Evolutionary conservation across 2,329 filamentous ascomycete species (phyloP), one percentile per base, ranked within the genome.

Genomic region (Metarhizium humberi): DNA sequence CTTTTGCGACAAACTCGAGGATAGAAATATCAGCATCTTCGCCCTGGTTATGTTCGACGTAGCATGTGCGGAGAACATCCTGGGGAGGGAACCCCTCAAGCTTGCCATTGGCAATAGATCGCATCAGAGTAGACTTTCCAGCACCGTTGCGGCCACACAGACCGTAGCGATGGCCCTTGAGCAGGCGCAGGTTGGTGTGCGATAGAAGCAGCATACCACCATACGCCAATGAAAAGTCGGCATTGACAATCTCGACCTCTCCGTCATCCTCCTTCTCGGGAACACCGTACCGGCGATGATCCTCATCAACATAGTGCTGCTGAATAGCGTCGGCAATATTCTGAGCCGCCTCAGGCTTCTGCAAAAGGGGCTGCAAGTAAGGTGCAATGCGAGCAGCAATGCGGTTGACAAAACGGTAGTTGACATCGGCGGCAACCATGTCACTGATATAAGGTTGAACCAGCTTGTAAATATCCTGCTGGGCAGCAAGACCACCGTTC

Each of bases 91-190:
- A 99, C 8, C 94, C 94, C 73, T 99, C 94, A 3, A 99, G 81
- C 79, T 99, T 99, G 67, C 92, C 92, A 57, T 87, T 87, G 52
- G 94, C 89, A 65, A 99, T 99, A 70, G 88, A 91, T 69, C 90
- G 89, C 94, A 99, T 97, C 56, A 99, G 81, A 1, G 94, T 99
- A n/a, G 94, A 97, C 77, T 99, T 99, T 68, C 94, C 94, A 56
- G 92, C 91, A 76, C 94, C 94, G 71, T 99, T 99, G 64, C 92
- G 88, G 65, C 94, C 94, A 66, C 92, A 96, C 18, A 99, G 88
- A 70, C 94, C 94, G 69, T 99, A 99, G 57, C 94, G 87, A 73
- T 97, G 94, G 56, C 94, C 94, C 78, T 97, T 96, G 66, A 97
- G 81, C 8, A 99, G 84, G 46, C 91, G 86, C 47, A 99, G 78